Evolutionary conservation across 2,329 filamentous ascomycete genomes (phyloP).

Genomic region (Cercospora brassicicola): DNA sequence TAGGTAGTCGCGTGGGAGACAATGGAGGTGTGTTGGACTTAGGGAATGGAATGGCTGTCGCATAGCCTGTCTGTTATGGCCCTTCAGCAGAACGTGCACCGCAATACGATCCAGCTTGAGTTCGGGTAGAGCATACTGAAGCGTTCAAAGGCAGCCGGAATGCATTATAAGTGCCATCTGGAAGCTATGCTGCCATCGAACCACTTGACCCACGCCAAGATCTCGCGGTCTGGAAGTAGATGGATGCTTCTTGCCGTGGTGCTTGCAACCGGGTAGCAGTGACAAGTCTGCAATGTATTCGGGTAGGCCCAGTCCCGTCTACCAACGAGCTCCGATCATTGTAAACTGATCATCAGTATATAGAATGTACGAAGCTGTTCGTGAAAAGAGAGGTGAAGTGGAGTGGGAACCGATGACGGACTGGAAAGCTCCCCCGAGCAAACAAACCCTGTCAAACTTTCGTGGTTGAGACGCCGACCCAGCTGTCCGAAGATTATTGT

Average conservation of each 20-base stretch:
- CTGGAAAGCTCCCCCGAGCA: background rate
- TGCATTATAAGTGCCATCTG: background rate
- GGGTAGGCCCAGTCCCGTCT: background rate
- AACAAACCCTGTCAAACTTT: conserved; percentile 6
- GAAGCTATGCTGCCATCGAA: background rate
- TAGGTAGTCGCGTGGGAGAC: background rate
- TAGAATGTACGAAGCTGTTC: background rate
- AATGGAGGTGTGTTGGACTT: background rate
- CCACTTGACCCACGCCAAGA: background rate
- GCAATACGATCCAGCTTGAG: background rate
- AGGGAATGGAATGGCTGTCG: background rate
- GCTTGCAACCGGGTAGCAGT: background rate
- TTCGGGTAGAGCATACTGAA: background rate
- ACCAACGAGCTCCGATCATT: background rate
- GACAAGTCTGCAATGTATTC: background rate
- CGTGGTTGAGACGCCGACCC: conserved; percentile 1
- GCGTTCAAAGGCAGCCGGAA: background rate
- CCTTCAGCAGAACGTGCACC: background rate
- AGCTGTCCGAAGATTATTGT: conserved; percentile 1
- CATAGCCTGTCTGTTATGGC: background rate
- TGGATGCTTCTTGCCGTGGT: background rate
- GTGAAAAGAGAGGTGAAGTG: background rate
- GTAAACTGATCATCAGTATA: background rate
- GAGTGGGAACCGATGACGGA: conserved; percentile 1
- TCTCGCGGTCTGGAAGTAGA: background rate